A percentile compares a stretch with the other conserved stretches of the same genome.
Evolutionary conservation across 1,139 yeast species (phyloP).

Genomic region (Geotrichum australiense): DNA sequence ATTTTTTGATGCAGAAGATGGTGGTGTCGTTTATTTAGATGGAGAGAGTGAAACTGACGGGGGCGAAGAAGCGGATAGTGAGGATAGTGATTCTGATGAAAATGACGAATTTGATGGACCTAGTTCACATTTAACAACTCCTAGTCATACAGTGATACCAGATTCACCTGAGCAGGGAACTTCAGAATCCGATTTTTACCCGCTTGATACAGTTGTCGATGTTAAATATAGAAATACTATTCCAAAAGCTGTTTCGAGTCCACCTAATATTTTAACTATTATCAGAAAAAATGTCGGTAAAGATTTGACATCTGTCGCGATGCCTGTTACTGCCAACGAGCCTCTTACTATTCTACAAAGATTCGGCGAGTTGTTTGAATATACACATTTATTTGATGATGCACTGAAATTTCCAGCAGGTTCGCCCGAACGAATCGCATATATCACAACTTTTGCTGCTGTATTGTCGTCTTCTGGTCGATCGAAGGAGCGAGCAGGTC

Average conservation of each 20-base stretch:
- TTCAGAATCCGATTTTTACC: constrained; percentile 40
- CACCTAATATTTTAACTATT: constrained; percentile 75
- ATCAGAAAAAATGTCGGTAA: constrained; percentile 89
- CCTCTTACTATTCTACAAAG: constrained; percentile 79
- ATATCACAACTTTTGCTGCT: constrained; percentile 78
- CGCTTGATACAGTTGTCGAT: constrained; percentile 45
- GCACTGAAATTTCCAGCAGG: constrained; percentile 43
- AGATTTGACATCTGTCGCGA: constrained; percentile 75
- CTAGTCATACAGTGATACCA: constrained; percentile 2
- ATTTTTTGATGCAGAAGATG: constrained; percentile 63
- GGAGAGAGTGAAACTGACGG: constrained; percentile 28
- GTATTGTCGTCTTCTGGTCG: constrained; percentile 65
- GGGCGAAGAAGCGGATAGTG: constrained; percentile 24
- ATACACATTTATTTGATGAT: constrained; percentile 55
- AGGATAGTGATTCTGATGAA: constrained; percentile 20
- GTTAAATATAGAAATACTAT: constrained; percentile 55
- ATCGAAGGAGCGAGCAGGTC: constrained; percentile 61
- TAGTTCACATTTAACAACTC: constrained; percentile 5
- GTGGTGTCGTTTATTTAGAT: constrained; percentile 29
- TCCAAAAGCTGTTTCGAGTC: constrained; percentile 54
- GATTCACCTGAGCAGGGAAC: constrained; percentile 19
- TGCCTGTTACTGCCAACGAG: constrained; percentile 94
- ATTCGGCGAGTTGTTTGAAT: constrained; percentile 73
- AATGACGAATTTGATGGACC: constrained; percentile 20
- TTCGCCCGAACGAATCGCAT: constrained; percentile 53